Evolutionary conservation across 2,329 filamentous ascomycete species (phyloP).

Genomic region (Basipetospora sp.): DNA sequence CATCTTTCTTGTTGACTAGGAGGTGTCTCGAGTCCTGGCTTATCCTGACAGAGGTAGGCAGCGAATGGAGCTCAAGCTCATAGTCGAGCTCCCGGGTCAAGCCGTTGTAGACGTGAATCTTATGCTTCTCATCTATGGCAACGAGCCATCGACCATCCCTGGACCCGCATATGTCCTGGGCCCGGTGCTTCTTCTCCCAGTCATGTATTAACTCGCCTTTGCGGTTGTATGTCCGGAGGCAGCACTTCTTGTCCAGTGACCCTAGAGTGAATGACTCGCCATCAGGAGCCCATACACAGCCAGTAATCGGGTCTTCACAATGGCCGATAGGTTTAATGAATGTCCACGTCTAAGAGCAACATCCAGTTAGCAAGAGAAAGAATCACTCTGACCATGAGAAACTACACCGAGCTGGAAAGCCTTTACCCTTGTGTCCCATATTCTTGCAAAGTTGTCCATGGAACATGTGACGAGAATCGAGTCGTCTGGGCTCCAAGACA

Average conservation of each 20-base stretch:
- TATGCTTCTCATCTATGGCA: constrained; percentile 54
- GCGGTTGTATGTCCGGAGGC: constrained; percentile 58
- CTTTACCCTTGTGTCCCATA: constrained; percentile 60
- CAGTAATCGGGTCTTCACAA: constrained; percentile 73
- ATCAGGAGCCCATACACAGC: constrained; percentile 77
- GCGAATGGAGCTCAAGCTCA: constrained; percentile 43
- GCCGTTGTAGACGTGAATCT: constrained; percentile 72
- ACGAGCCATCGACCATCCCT: constrained; percentile 67
- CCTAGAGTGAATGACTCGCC: constrained; percentile 66
- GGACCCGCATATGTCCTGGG: constrained; percentile 75
- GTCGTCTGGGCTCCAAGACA: constrained; percentile 88
- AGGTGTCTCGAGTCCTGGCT: constrained; percentile 68
- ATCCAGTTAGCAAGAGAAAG: background rate
- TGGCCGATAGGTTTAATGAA: constrained; percentile 49
- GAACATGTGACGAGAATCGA: constrained; percentile 72
- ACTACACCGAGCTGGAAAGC: too few relatives aligned
- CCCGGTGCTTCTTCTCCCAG: constrained; percentile 57
- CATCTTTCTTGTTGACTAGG: constrained; percentile 67
- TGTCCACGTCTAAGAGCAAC: constrained; percentile 40
- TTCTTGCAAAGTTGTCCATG: constrained; percentile 53
- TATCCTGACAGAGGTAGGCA: constrained; percentile 66
- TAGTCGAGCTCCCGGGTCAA: constrained; percentile 59
- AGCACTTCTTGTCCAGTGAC: constrained; percentile 51
- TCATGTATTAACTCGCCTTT: constrained; percentile 46
- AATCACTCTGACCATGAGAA: too few relatives aligned